Conservation (phyloP, 2,329 filamentous ascomycete species). For the Alternaria sp. region DNA sequence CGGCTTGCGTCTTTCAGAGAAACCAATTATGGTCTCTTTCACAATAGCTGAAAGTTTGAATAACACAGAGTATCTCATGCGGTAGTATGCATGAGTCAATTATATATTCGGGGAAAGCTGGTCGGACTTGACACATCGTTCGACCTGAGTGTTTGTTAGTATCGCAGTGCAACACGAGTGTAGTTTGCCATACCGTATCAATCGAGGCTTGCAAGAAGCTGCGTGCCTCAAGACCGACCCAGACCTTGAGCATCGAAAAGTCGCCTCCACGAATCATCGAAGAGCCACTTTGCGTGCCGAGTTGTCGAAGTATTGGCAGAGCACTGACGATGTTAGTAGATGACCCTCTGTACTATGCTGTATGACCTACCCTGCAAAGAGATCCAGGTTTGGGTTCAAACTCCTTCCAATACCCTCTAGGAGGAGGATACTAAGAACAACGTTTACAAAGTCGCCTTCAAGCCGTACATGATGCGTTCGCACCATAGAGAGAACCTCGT, state of each 20-base stretch:
- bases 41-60: neutral
- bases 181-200: slow-evolving; percentile 73
- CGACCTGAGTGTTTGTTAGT: slow-evolving; percentile 64
- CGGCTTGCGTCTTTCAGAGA: neutral
- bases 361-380: slow-evolving; percentile 73
- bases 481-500: slow-evolving; percentile 91
- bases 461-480: slow-evolving; percentile 89
- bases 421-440: slow-evolving; percentile 92
- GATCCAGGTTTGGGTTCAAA: slow-evolving; percentile 85
- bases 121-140: slow-evolving; percentile 91
- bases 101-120: slow-evolving; percentile 86
- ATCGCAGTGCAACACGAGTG: neutral
- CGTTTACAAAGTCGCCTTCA: slow-evolving; percentile 98
- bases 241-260: slow-evolving; percentile 81
- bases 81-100: neutral
- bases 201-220: slow-evolving; percentile 90
- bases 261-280: slow-evolving; percentile 59
- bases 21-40: neutral
- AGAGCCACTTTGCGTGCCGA: slow-evolving; percentile 80
- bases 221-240: slow-evolving; percentile 88
- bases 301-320: slow-evolving; percentile 86
- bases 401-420: slow-evolving; percentile 92
- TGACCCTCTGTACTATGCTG: neutral
- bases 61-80: neutral
- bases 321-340: slow-evolving; percentile 64